Percentiles rank a stretch among this genome's conserved stretches.
These are phyloP conservation scores for Geoglossum cookeanum DNA, from an alignment of 2,329 filamentous ascomycete species.

Conservation along the genomic window DNA sequence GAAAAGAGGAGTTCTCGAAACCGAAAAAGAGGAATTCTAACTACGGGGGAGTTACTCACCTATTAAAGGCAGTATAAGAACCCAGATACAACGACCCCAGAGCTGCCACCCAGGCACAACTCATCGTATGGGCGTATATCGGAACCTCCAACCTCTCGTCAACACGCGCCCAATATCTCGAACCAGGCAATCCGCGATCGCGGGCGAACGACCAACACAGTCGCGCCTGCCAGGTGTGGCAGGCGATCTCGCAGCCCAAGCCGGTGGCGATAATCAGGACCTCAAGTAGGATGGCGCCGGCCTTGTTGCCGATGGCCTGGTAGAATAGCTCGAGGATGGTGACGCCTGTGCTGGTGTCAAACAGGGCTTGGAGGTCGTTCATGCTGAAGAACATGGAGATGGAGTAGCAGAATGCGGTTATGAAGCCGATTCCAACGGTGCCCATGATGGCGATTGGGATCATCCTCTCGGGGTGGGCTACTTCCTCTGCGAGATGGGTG, in stretches of 20 bases:
- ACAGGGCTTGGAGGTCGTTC: constrained; percentile 23
- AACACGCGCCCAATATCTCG: constrained; percentile 22
- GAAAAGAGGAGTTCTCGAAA: neutral
- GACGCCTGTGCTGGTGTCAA: constrained; percentile 23
- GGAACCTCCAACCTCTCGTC: constrained; percentile 25
- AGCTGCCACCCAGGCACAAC: constrained; percentile 25
- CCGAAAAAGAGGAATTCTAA: neutral
- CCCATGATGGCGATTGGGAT: constrained; percentile 31
- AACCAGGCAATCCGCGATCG: constrained; percentile 29
- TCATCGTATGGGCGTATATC: constrained; percentile 24
- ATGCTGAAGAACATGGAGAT: constrained; percentile 32
- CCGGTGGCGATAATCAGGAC: constrained; percentile 28
- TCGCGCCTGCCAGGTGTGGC: constrained; percentile 31
- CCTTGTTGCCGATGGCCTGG: constrained; percentile 23
- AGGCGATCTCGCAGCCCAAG: constrained; percentile 27
- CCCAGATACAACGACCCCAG: constrained; percentile 28
- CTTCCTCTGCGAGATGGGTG: constrained; percentile 32
- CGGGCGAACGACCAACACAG: constrained; percentile 34
- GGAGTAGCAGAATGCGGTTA: constrained; percentile 28
- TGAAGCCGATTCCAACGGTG: constrained; percentile 29
- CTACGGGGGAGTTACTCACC: constrained; percentile 11
- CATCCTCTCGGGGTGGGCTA: constrained; percentile 26
- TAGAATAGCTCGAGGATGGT: constrained; percentile 30
- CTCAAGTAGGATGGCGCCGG: constrained; percentile 28
- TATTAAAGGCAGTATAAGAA: constrained; percentile 23